Evolutionary conservation across 257 asterid species (phyloP), one percentile per base, ranked within the genome.

Genomic region (Nemophila menziesii): DNA sequence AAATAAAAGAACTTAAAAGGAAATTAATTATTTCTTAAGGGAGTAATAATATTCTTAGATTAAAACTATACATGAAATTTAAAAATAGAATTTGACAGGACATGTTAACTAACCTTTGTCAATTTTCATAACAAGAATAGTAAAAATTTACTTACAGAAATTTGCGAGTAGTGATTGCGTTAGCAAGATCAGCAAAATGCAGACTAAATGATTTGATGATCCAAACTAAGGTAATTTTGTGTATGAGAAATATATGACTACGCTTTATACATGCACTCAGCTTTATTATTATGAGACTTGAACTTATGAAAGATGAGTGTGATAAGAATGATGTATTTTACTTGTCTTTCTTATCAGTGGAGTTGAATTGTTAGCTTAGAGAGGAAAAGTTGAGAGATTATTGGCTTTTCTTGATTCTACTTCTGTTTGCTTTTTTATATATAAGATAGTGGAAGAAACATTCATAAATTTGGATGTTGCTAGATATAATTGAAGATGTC

Each of bases 361-460:
- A 40, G 44, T n/a, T 40, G 23, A 40, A 22, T n/a, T n/a, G 44
- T 16, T 3, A 14, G 44, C 10, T 16, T 16, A n/a, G 21, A 40
- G 21, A 16, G 44, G 22, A 29, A 29, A 29, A 29, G 36, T 7
- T 26, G 36, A 5, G 44, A 40, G 44, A 40, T 16, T 40, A 40
- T 40, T 40, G 44, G 44, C 44, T 5, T 40, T 40, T 40, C 44
- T 40, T 40, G 44, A 40, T 40, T 8, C 11, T 40, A 11, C 19
- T 40, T 8, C 36, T 29, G 7, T 1, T 29, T 7, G 5, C 36
- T 29, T 29, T 7, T 2, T 29, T 10, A 7, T 29, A 17, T 40
- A 16, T 16, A 16, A 22, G 44, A 20, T 40, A 8, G 44, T 40
- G 44, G 44, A 20, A 16, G 14, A 16, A 40, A 16, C 9, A 2